These are phyloP conservation scores for Poa pratensis DNA, from an alignment of 176 grass and related monocot species.

Conservation along the genomic window DNA sequence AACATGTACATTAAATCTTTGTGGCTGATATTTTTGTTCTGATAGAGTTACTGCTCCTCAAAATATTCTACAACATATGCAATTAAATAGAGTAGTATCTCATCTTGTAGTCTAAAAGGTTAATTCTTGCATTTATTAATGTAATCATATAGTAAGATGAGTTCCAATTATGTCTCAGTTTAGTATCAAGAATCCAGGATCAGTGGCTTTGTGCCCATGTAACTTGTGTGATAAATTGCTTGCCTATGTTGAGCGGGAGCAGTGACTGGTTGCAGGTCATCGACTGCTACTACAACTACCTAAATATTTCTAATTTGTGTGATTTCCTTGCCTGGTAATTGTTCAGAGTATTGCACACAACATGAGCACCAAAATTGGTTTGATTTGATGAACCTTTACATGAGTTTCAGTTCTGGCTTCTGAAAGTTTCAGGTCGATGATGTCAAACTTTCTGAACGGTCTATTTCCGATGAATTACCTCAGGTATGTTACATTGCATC, in stretches of 20 bases:
- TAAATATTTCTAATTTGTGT: too few relatives aligned
- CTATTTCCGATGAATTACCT: conserved; percentile 79
- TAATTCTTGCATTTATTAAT: not conserved
- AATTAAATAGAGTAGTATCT: not conserved
- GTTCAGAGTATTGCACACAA: too few relatives aligned
- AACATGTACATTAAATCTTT: not conserved
- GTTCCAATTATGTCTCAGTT: not conserved
- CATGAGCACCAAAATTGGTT: too few relatives aligned
- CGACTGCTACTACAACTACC: too few relatives aligned
- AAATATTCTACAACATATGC: too few relatives aligned
- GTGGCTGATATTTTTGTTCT: not conserved
- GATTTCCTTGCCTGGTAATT: too few relatives aligned
- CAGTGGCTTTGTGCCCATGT: not conserved
- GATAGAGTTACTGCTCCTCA: too few relatives aligned
- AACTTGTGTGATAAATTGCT: conserved; percentile 4
- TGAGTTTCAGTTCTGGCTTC: conserved; percentile 28
- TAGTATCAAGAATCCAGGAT: not conserved
- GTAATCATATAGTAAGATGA: not conserved
- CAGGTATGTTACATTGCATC: conserved; percentile 51
- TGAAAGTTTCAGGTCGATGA: conserved; percentile 70
- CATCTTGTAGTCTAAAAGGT: not conserved
- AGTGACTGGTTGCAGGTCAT: too few relatives aligned
- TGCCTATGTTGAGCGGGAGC: not conserved
- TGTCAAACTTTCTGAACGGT: conserved; percentile 81
- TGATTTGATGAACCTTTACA: too few relatives aligned